A percentile compares a stretch with the other conserved stretches of the same genome.
Evolutionary conservation across 2,329 filamentous ascomycete genomes (phyloP).

Genomic region (Dactylonectria estremocensis): DNA sequence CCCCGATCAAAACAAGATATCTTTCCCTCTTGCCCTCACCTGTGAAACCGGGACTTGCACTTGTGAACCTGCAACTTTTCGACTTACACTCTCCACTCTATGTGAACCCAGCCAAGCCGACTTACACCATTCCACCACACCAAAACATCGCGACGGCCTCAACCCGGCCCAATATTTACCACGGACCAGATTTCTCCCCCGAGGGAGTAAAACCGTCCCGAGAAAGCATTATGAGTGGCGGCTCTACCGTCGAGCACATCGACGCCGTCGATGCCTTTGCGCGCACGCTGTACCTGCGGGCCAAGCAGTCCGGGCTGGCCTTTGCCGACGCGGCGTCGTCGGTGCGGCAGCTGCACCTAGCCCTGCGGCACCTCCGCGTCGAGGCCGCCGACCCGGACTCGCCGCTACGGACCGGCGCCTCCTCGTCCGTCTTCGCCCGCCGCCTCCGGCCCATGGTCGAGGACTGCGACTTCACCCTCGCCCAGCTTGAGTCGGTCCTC

Average conservation of each 20-base stretch:
- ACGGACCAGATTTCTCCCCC: background rate
- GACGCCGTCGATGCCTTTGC: conserved; percentile 71
- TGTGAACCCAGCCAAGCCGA: background rate
- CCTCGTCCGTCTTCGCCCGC: conserved; percentile 60
- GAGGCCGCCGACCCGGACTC: conserved; percentile 72
- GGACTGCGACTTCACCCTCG: conserved; percentile 69
- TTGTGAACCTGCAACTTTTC: background rate
- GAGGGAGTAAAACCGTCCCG: background rate
- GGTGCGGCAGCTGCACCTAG: conserved; percentile 68
- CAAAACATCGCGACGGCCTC: background rate
- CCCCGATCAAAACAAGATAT: conserved; percentile 32
- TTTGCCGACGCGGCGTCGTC: conserved; percentile 66
- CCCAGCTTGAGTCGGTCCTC: conserved; percentile 68
- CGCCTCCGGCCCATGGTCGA: conserved; percentile 68
- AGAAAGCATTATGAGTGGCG: conserved; percentile 51
- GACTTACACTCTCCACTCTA: background rate
- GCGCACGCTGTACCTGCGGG: conserved; percentile 68
- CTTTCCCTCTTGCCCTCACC: conserved; percentile 1
- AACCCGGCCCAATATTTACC: background rate
- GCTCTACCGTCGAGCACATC: conserved; percentile 61
- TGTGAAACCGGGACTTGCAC: background rate
- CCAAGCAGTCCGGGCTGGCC: conserved; percentile 61
- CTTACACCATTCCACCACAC: conserved; percentile 23
- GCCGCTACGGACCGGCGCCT: conserved; percentile 57
- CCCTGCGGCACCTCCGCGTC: conserved; percentile 70